A percentile compares a stretch with the other conserved stretches of the same genome.
phyloP scores from a whole-genome alignment of 345 rosid genomes.

The Populus alba region DNA sequence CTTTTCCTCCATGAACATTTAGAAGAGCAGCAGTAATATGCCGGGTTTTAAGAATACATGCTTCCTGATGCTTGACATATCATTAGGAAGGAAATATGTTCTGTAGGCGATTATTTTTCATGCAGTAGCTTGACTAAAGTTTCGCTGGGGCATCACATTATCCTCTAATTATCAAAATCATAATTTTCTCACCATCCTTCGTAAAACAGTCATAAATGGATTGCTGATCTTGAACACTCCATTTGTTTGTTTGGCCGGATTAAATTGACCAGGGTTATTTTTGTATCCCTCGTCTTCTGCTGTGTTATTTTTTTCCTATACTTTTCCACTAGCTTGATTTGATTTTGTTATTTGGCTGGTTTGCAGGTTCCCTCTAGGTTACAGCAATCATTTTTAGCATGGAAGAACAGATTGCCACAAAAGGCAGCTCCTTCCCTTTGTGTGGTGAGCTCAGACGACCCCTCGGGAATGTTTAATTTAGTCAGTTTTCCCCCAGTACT shows the following conservation, averaged over 20 bases:
- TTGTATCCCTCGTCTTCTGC: not conserved
- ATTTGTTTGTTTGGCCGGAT: not conserved
- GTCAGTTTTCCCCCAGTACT: conserved; percentile 38
- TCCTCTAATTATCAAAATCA: not conserved
- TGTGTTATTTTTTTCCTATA: not conserved
- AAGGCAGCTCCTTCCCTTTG: conserved; percentile 21
- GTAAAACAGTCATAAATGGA: not conserved
- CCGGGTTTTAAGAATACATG: not conserved
- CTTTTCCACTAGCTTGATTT: no score
- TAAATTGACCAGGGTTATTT: not conserved
- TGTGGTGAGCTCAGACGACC: conserved; percentile 16
- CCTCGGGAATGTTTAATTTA: conserved; percentile 17
- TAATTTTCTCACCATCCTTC: not conserved
- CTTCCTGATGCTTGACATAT: not conserved
- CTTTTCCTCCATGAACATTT: not conserved
- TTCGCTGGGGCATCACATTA: not conserved
- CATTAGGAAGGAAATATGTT: not conserved
- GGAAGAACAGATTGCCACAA: conserved; percentile 45
- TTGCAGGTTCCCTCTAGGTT: conserved; percentile 63
- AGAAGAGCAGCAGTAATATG: not conserved
- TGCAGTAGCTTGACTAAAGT: not conserved
- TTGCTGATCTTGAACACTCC: not conserved
- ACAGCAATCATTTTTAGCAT: conserved; percentile 43
- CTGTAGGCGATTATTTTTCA: not conserved
- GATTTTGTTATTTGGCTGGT: not conserved